Percentiles rank a stretch among this genome's conserved stretches.
Conservation (phyloP, 225 moss, liverwort and hornwort species). For the Polytrichum commune region DNA sequence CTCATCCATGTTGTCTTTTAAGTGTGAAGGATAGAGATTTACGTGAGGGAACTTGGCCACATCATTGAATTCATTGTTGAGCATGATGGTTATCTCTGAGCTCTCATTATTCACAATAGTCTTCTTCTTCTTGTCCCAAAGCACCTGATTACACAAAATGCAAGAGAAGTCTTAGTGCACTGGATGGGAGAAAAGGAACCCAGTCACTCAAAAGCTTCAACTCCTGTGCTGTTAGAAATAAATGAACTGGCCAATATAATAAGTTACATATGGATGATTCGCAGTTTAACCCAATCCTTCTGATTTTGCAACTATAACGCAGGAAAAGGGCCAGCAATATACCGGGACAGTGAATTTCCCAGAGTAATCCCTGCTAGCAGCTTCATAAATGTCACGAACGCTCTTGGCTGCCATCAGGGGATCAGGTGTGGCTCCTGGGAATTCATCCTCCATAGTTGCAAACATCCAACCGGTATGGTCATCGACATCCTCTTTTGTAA, state of each 20-base stretch:
- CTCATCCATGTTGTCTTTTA: slow-evolving; percentile 13
- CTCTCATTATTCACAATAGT: slow-evolving; percentile 25
- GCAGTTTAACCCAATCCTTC: no score
- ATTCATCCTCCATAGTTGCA: slow-evolving; percentile 8
- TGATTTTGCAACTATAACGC: no score
- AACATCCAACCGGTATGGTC: slow-evolving; percentile 20
- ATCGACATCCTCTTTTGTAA: slow-evolving; percentile 12
- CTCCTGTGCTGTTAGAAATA: no score
- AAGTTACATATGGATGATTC: no score
- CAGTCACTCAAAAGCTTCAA: no score
- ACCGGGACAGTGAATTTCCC: slow-evolving; percentile 20
- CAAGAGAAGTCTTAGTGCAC: no score
- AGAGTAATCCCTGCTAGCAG: slow-evolving; percentile 5
- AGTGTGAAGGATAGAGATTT: slow-evolving; percentile 12
- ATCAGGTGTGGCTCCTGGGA: slow-evolving; percentile 9
- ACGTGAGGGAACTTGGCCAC: slow-evolving; percentile 9
- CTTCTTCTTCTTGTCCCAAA: slow-evolving; percentile 24
- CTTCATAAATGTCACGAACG: slow-evolving; percentile 17
- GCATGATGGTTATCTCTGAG: slow-evolving; percentile 18
- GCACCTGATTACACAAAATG: background rate
- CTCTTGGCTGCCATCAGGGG: slow-evolving; percentile 11
- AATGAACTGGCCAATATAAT: no score
- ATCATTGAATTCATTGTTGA: slow-evolving; percentile 19
- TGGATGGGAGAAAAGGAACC: no score
- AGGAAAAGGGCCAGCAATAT: background rate